Evolutionary conservation across 116 monocot species (phyloP).

Genomic region (Dioscorea cayenensis): DNA sequence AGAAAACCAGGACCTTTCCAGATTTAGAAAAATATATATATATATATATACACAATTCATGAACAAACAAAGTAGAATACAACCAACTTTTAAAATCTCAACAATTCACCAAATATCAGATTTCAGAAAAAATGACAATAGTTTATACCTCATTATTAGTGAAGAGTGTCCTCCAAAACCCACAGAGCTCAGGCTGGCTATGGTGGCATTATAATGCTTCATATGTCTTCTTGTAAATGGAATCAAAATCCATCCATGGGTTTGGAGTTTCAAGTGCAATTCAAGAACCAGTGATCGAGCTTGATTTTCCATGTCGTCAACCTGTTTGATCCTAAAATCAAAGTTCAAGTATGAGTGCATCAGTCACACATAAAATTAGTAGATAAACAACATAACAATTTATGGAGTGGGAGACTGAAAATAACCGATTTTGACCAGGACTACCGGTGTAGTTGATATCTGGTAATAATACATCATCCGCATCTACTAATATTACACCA

Average conservation of each 20-base stretch:
- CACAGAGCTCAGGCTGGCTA: slow-evolving; percentile 14
- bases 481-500: slow-evolving; percentile 27
- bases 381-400: background rate
- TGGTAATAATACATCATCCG: slow-evolving; percentile 23
- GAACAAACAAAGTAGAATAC: background rate
- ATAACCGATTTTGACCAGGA: slow-evolving; percentile 14
- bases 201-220: slow-evolving; percentile 7
- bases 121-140: background rate
- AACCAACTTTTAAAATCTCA: background rate
- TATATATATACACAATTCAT: background rate
- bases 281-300: slow-evolving; percentile 7
- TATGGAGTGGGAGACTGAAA: background rate
- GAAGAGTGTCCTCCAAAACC: slow-evolving; percentile 30
- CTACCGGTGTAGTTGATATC: background rate
- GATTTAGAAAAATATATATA: no score
- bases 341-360: background rate
- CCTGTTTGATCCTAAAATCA: slow-evolving; percentile 18
- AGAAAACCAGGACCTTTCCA: background rate
- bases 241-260: slow-evolving; percentile 29
- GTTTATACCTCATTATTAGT: slow-evolving; percentile 35
- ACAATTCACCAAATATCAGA: background rate
- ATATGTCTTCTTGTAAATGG: slow-evolving; percentile 28
- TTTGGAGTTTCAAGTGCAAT: slow-evolving; percentile 27
- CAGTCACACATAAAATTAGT: background rate
- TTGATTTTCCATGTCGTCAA: slow-evolving; percentile 18